These are phyloP conservation scores for Pyropia yezoensis DNA, from an alignment of 23 red algal species.

Conservation along the genomic window DNA sequence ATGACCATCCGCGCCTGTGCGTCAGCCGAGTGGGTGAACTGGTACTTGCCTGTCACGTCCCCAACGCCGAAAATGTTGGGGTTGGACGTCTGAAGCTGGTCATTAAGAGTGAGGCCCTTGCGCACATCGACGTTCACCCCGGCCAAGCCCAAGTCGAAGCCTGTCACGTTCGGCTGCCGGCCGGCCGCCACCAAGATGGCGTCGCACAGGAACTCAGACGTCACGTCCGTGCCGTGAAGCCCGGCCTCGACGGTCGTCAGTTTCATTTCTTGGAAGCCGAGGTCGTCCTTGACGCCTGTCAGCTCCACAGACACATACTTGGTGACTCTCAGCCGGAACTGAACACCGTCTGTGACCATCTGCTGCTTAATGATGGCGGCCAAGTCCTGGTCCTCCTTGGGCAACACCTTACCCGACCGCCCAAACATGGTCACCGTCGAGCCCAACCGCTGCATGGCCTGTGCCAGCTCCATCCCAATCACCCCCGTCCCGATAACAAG, in stretches of 20 bases:
- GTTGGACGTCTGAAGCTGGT: constrained; percentile 5
- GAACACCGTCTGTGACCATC: neutral
- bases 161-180: constrained; percentile 3
- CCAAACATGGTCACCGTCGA: constrained; percentile 13
- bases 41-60: neutral
- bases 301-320: neutral
- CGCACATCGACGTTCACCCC: constrained; percentile 2
- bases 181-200: constrained; percentile 10
- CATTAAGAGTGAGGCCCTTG: constrained; percentile 4
- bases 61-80: constrained; percentile 7
- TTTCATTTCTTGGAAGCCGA: constrained; percentile 1
- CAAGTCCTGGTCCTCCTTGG: constrained; percentile 13
- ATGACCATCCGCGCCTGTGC: constrained; percentile 5
- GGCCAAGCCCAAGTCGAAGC: constrained; percentile 3
- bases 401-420: constrained; percentile 1
- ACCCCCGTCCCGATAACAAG: constrained; percentile 9
- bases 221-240: neutral
- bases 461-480: constrained; percentile 22
- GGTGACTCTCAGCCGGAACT: constrained; percentile 5
- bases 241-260: neutral
- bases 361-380: neutral
- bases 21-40: constrained; percentile 24
- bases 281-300: neutral
- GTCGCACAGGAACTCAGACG: neutral
- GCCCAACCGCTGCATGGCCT: constrained; percentile 16